These are phyloP conservation scores for Willaertia magna DNA, from an alignment of 208 protist species.

Conservation along the genomic window DNA sequence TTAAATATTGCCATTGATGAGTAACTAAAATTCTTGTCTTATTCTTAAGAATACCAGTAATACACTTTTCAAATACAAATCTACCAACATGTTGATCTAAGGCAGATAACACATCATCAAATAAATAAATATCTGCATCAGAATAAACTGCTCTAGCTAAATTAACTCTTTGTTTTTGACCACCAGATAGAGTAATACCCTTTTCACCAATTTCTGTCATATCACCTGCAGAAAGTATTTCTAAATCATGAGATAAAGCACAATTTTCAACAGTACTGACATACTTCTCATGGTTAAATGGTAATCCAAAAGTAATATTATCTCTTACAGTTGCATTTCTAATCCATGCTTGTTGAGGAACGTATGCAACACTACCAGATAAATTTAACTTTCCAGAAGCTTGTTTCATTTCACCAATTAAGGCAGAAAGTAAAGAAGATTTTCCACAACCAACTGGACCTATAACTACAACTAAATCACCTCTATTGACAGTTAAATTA, in stretches of 20 bases:
- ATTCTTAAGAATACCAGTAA: conserved; percentile 51
- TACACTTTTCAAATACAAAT: conserved; percentile 44
- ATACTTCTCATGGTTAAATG: conserved; percentile 44
- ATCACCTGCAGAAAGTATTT: conserved; percentile 55
- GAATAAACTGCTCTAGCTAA: conserved; percentile 61
- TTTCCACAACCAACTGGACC: conserved; percentile 57
- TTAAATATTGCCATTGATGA: conserved; percentile 37
- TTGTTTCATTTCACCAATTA: conserved; percentile 14
- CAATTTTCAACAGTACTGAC: conserved; percentile 46
- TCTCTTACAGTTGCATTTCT: conserved; percentile 69
- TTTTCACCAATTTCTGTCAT: conserved; percentile 59
- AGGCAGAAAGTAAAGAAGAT: background rate
- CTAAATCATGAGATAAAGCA: conserved; percentile 56
- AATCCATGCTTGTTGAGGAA: conserved; percentile 70
- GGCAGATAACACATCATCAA: conserved; percentile 36
- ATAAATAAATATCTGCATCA: conserved; percentile 33
- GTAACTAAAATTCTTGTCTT: conserved; percentile 59
- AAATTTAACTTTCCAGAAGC: background rate
- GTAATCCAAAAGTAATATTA: conserved; percentile 67
- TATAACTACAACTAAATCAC: conserved; percentile 58
- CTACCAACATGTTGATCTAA: conserved; percentile 33
- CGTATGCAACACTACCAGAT: conserved; percentile 51
- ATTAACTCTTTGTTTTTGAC: conserved; percentile 61
- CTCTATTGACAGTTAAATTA: conserved; percentile 35
- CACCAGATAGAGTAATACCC: conserved; percentile 59